Evolutionary conservation across 2,329 filamentous ascomycete genomes (phyloP), one percentile per base, ranked within the genome.

Genomic region (Byssothecium circinans): DNA sequence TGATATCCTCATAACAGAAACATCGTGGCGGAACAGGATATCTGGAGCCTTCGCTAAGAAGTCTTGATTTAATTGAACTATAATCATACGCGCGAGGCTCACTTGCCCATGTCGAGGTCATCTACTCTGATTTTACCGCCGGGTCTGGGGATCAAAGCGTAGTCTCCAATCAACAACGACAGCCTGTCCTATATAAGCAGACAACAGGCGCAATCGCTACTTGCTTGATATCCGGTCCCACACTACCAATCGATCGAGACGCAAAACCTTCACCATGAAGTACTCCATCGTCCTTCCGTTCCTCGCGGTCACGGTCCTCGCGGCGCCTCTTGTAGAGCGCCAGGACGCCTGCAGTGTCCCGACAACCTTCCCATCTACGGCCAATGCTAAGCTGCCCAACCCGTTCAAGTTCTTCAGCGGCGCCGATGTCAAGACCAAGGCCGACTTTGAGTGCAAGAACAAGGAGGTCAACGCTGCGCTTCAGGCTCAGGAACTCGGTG

Each of bases 381-480:
- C 50, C 8, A 67, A 64, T 43, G 39, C 64, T 11, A 71, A 71
- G 49, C 53, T 72, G 20, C 69, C 70, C 17, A 65, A 72, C 22
- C 70, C 70, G 4, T 73, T 73, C 61, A 67, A 60, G 29, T 71
- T 72, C 51, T 67, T 66, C 49, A 60, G 67, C 36, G 70, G 69
- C 30, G 64, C 54, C 17, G 56, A 56, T 20, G 67, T 73, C 34
- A 61, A 63, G 14, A 69, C 68, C 27, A 63, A 67, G 45, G 60
- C 57, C 1, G 61, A 71, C 29, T 72, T 67, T 43, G 54, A 53
- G 17, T 73, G 69, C 51, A 69, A 67, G 50, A 68, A 71, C 47
- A 56, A 64, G 44, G 69, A 73, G 47, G 62, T 73, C 12, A 61
- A 51, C 49, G 67, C 62, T 33, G 64, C 57, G 36, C 48, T 73